phyloP scores from a whole-genome alignment of 164 flowering plant species.

The Berberis thunbergii region DNA sequence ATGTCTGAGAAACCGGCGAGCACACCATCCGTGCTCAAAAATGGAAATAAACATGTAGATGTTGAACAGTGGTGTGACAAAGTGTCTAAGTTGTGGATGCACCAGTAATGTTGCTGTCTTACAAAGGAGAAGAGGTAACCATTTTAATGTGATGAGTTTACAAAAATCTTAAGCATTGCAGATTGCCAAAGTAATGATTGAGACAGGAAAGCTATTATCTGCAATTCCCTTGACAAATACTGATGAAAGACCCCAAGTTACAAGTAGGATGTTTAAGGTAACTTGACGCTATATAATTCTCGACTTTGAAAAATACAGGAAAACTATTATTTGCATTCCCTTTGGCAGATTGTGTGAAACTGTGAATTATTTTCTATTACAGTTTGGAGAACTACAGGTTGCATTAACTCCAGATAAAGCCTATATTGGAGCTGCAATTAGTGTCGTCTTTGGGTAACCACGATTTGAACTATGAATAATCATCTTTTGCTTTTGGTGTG shows the following conservation, averaged over 20 bases:
- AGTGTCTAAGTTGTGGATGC: no score
- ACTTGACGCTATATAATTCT: background rate
- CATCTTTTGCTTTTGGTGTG: background rate
- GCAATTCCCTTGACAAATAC: slow-evolving; percentile 31
- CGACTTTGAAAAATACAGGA: background rate
- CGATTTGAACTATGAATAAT: background rate
- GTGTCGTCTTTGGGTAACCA: slow-evolving; percentile 60
- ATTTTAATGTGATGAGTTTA: background rate
- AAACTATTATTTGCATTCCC: background rate
- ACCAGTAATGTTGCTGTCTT: no score
- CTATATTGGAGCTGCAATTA: slow-evolving; percentile 70
- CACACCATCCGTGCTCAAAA: no score
- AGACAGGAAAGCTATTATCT: slow-evolving; percentile 57
- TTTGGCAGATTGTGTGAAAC: background rate
- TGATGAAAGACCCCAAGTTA: slow-evolving; percentile 33
- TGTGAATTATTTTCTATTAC: slow-evolving; percentile 16
- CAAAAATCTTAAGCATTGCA: slow-evolving; percentile 16
- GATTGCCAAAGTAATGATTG: slow-evolving; percentile 74
- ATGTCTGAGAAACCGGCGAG: no score
- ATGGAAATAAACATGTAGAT: no score
- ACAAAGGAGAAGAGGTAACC: no score
- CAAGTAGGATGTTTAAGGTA: slow-evolving; percentile 70
- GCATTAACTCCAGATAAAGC: slow-evolving; percentile 66
- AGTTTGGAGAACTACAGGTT: slow-evolving; percentile 95
- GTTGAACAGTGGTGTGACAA: no score